Evolutionary conservation across 2,329 filamentous ascomycete genomes (phyloP).

Genomic region (Aspergillus fumigatus): DNA sequence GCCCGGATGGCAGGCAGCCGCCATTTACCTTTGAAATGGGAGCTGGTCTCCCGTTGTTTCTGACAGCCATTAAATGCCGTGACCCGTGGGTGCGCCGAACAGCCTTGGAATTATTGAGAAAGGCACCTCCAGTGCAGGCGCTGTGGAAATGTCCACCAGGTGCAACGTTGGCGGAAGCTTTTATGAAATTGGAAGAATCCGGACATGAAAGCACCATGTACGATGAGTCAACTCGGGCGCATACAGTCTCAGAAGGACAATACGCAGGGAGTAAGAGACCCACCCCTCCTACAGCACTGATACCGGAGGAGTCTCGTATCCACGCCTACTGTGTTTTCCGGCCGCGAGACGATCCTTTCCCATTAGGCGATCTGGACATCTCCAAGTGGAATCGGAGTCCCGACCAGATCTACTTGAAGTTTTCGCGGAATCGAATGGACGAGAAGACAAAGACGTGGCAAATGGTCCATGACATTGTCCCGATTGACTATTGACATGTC

Average conservation of each 20-base stretch:
- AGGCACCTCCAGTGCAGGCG: slow-evolving; percentile 3
- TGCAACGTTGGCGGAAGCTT: slow-evolving; percentile 1
- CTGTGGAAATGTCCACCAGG: slow-evolving; percentile 4
- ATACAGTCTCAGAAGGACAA: no score
- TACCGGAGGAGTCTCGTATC: background rate
- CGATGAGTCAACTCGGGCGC: no score
- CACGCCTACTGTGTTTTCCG: background rate
- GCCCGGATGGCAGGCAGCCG: slow-evolving; percentile 6
- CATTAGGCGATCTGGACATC: background rate
- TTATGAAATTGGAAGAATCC: slow-evolving; percentile 2
- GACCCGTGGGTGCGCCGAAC: slow-evolving; percentile 1
- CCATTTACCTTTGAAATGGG: slow-evolving; percentile 9
- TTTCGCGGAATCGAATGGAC: background rate
- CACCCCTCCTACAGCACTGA: background rate
- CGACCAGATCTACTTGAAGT: slow-evolving; percentile 5
- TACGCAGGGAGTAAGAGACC: background rate
- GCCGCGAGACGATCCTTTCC: background rate
- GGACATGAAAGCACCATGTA: no score
- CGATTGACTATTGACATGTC: background rate
- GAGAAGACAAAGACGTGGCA: background rate
- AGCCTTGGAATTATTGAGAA: slow-evolving; percentile 2
- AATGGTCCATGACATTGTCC: slow-evolving; percentile 4
- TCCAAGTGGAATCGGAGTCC: background rate
- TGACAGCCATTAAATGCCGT: slow-evolving; percentile 6
- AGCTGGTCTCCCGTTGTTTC: slow-evolving; percentile 2